Evolutionary conservation across 2,329 filamentous ascomycete species (phyloP).

Genomic region (Calonectria pseudoturangicola): DNA sequence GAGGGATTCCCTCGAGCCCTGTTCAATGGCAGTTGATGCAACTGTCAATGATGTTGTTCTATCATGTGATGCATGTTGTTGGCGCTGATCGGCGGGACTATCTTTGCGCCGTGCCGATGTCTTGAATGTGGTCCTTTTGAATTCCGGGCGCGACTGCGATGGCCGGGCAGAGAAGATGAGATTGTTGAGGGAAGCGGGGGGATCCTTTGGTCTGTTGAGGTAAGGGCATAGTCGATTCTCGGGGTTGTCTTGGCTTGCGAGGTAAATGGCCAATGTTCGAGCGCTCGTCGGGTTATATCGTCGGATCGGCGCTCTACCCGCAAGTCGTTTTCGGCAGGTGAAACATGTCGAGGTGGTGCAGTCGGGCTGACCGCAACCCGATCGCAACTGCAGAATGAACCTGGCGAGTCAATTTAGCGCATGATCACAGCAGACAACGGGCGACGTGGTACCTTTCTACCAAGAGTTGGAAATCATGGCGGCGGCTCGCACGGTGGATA

Average conservation of each 20-base stretch:
- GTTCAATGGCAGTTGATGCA: not conserved
- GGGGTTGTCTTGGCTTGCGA: conserved; percentile 87
- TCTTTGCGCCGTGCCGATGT: conserved; percentile 39
- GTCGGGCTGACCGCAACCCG: conserved; percentile 81
- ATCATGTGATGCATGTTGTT: conserved; percentile 25
- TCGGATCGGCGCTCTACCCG: conserved; percentile 81
- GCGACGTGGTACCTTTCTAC: conserved; percentile 74
- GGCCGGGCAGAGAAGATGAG: conserved; percentile 65
- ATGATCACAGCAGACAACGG: not conserved
- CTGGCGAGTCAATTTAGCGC: conserved; percentile 64
- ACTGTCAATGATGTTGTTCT: conserved; percentile 14
- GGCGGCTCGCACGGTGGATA: conserved; percentile 76
- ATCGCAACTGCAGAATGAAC: conserved; percentile 87
- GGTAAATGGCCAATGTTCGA: conserved; percentile 85
- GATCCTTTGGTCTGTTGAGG: conserved; percentile 64
- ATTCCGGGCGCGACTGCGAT: conserved; percentile 46
- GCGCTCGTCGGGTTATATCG: conserved; percentile 89
- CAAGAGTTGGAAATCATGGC: conserved; percentile 79
- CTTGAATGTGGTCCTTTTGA: conserved; percentile 39
- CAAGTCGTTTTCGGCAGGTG: conserved; percentile 81
- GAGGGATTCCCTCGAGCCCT: conserved; percentile 4
- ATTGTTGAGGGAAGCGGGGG: conserved; percentile 67
- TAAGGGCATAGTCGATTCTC: conserved; percentile 80
- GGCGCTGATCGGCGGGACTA: conserved; percentile 20
- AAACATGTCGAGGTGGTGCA: conserved; percentile 89